Evolutionary conservation across 2,329 filamentous ascomycete genomes (phyloP), one percentile per base, ranked within the genome.

Genomic region (Beauveria sp.): DNA sequence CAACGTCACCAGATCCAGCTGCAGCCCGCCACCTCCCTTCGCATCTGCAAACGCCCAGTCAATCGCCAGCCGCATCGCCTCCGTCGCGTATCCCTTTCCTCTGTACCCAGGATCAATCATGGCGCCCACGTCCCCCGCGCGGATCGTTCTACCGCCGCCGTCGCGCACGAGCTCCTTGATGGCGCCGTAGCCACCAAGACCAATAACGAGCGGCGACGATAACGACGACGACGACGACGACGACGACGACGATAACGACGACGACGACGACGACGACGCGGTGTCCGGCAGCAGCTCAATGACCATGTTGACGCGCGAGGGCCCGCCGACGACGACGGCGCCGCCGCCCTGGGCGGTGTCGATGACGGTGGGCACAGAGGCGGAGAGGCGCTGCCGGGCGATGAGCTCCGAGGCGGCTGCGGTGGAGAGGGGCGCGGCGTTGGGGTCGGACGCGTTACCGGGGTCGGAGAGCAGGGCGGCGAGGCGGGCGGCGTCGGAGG

Each of bases 181-280:
- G 24, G 65, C 64, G 14, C 70, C 70, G 53, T 65, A 71, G 24
- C 70, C 70, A 18, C 67, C 68, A n/a, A 71, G 62, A 2, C 70
- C 70, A 54, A 71, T 65, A 7, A 69, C 60, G 12, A 48, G 41
- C 7, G 62, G 2, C 28, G 9, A 10, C 28, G 30, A 34, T 3
- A 10, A 30, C 30, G 26, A 26, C 26, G 26, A 28, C 26, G 30
- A 1, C 40, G 40, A 16, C 40, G 40, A 16, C 40, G 40, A n/a
- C 16, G 20, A 1, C 40, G 40, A 16, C 28, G 9, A 10, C 28
- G 30, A 34, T 3, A 10, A 30, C 30, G 26, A 26, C 26, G 26
- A 28, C 26, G 30, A 1, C 40, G 40, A 16, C n/a, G n/a, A n/a
- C 40, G 40, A 16, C 40, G 40, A n/a, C 16, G 20, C 57, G 50